Evolutionary conservation across 2,329 filamentous ascomycete species (phyloP), one percentile per base, ranked within the genome.

Genomic region (Neoarthrinium moseri): DNA sequence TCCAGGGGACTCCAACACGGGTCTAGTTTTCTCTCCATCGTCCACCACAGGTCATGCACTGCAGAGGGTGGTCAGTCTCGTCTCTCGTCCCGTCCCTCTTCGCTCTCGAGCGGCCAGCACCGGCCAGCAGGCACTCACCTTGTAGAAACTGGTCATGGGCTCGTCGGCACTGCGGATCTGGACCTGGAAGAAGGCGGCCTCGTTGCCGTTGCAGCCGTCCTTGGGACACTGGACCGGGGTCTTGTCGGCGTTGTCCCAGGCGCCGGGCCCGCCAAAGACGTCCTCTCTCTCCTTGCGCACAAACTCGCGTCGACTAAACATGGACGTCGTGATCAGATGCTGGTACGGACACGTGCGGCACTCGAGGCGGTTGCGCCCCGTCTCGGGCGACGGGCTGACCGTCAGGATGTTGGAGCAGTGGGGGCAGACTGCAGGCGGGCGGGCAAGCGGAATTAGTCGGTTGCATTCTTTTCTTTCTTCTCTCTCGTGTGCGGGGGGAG

Each of bases 151-250:
- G 55, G 94, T 99, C 88, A 96, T 96, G 50, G 94, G 94, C 77
- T 99, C 94, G 71, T 99, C 94, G 43, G 94, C 94, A 75, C 90
- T 95, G 57, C 94, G 84, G 70, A 97, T 97, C 78, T 99, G 94
- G 57, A 97, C 84, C 75, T 96, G 90, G 74, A 91, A 95, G 74
- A 92, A 97, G 53, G 91, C 95, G 4, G 94, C 94, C 72, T 90
- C 83, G 50, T 83, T 78, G 52, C 90, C 90, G 61, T 88, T 78
- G 74, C 94, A 99, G 46, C 78, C 78, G 32, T 91, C 84, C 51
- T 84, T 84, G 21, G 88, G 83, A 67, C 94, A 99, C 77, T 94
- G 89, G 39, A 87, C 87, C 46, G 80, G 75, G 23, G 84, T 83
- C 77, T 91, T 92, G 63, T 95, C 87, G 49, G 91, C 91, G 64